Conservation (phyloP, 441 rosid genomes). For the Daphne laureola region DNA sequence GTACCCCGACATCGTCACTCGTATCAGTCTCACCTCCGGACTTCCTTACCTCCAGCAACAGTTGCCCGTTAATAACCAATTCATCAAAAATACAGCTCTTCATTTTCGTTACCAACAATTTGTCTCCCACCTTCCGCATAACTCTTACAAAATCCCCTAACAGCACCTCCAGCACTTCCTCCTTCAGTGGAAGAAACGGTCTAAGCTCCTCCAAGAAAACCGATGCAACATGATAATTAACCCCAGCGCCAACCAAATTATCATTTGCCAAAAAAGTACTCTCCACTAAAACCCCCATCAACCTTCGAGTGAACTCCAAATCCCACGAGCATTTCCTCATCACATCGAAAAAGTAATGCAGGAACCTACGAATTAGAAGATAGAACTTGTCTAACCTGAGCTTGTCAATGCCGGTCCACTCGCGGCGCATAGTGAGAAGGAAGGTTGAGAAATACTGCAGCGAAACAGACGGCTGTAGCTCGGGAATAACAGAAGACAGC, state of each 20-base stretch:
- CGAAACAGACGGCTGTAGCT: constrained; percentile 40
- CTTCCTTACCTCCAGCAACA: constrained; percentile 44
- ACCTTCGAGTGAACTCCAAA: constrained; percentile 34
- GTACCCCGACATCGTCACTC: constrained; percentile 36
- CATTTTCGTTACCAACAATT: constrained; percentile 63
- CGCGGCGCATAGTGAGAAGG: constrained; percentile 79
- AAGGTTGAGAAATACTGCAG: constrained; percentile 59
- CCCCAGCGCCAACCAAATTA: constrained; percentile 62
- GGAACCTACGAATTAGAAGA: constrained; percentile 65
- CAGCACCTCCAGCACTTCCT: constrained; percentile 38
- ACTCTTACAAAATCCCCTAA: constrained; percentile 35
- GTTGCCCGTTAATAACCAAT: constrained; percentile 45
- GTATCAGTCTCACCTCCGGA: constrained; percentile 29
- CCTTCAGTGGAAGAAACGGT: constrained; percentile 49
- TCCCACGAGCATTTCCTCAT: constrained; percentile 56
- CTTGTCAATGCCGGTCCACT: constrained; percentile 79
- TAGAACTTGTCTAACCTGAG: constrained; percentile 88
- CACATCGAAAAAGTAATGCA: constrained; percentile 38
- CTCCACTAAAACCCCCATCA: constrained; percentile 41
- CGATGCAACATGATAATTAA: constrained; percentile 68
- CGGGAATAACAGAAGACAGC: constrained; percentile 43
- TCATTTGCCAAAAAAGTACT: constrained; percentile 44
- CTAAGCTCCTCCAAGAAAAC: constrained; percentile 66
- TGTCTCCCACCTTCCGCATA: constrained; percentile 53
- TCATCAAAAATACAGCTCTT: constrained; percentile 59